These are phyloP conservation scores for Paxillus involutus DNA, from an alignment of 768 basidiomycete species.

Conservation along the genomic window DNA sequence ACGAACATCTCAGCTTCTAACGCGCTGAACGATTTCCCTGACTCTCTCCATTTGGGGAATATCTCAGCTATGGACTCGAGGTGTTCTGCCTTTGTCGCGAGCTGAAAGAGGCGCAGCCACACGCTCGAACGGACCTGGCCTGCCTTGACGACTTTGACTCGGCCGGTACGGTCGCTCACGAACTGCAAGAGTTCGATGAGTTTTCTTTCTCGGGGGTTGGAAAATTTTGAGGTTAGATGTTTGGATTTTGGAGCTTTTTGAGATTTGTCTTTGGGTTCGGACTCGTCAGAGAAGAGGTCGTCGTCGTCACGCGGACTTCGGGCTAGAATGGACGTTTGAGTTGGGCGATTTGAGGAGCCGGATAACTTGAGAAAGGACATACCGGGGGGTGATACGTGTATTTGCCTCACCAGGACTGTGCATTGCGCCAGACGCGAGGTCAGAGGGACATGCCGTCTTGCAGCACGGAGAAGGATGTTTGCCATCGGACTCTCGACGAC, in stretches of 20 bases:
- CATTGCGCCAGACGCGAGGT: constrained; percentile 1
- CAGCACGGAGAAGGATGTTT: constrained; percentile 8
- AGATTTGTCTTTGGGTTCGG: not conserved
- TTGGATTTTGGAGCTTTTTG: not conserved
- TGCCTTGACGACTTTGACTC: constrained; percentile 26
- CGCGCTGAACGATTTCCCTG: constrained; percentile 39
- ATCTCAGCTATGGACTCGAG: constrained; percentile 44
- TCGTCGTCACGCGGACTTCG: constrained; percentile 8
- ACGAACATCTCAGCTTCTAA: constrained; percentile 36
- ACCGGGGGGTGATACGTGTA: constrained; percentile 24
- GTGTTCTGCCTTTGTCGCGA: constrained; percentile 50
- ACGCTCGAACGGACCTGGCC: constrained; percentile 43
- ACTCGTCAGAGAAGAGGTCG: constrained; percentile 1
- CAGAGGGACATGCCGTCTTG: constrained; percentile 10
- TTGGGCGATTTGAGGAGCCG: not conserved
- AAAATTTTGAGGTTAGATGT: not conserved
- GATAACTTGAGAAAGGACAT: constrained; percentile 5
- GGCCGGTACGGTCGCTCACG: constrained; percentile 28
- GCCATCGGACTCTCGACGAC: constrained; percentile 12
- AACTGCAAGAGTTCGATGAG: constrained; percentile 27
- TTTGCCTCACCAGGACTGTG: constrained; percentile 5
- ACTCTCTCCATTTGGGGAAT: constrained; percentile 52
- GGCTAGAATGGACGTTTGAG: constrained; percentile 9
- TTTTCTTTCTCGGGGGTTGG: constrained; percentile 17
- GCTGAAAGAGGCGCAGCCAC: constrained; percentile 51